Conservation (phyloP, 805 yeast species). For the Helenozyma rhizophorensis region DNA sequence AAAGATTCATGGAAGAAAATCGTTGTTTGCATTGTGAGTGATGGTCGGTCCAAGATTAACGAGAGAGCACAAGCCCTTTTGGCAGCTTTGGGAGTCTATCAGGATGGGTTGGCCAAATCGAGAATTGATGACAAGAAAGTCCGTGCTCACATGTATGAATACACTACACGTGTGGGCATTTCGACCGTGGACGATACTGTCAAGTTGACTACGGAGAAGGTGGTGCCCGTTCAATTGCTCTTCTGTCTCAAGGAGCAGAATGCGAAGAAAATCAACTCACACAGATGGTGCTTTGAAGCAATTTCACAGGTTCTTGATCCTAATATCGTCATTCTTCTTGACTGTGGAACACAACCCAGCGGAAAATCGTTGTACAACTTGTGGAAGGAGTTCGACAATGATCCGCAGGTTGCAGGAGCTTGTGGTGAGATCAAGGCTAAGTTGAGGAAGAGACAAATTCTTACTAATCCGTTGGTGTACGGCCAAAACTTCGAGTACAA, state of each 20-base stretch:
- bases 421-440: slow-evolving; percentile 69
- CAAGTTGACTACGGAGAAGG: slow-evolving; percentile 46
- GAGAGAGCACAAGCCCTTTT: slow-evolving; percentile 58
- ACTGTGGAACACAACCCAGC: slow-evolving; percentile 64
- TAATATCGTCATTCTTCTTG: slow-evolving; percentile 51
- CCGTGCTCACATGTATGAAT: slow-evolving; percentile 62
- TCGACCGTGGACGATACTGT: slow-evolving; percentile 49
- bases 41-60: slow-evolving; percentile 63
- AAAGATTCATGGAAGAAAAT: slow-evolving; percentile 55
- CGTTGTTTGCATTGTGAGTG: slow-evolving; percentile 60
- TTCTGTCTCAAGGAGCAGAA: slow-evolving; percentile 60
- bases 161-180: slow-evolving; percentile 56
- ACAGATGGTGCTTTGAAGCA: slow-evolving; percentile 68
- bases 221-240: slow-evolving; percentile 60
- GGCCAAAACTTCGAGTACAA: slow-evolving; percentile 66
- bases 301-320: slow-evolving; percentile 56
- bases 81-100: slow-evolving; percentile 63
- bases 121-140: slow-evolving; percentile 57
- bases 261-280: slow-evolving; percentile 63
- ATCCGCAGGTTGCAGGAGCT: slow-evolving; percentile 62
- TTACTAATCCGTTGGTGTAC: slow-evolving; percentile 59
- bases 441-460: slow-evolving; percentile 41
- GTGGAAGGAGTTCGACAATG: slow-evolving; percentile 60
- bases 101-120: slow-evolving; percentile 61
- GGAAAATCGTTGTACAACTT: slow-evolving; percentile 52